phyloP scores from a whole-genome alignment of 1,284 basidiomycete genomes.

The Caloboletus firmus region DNA sequence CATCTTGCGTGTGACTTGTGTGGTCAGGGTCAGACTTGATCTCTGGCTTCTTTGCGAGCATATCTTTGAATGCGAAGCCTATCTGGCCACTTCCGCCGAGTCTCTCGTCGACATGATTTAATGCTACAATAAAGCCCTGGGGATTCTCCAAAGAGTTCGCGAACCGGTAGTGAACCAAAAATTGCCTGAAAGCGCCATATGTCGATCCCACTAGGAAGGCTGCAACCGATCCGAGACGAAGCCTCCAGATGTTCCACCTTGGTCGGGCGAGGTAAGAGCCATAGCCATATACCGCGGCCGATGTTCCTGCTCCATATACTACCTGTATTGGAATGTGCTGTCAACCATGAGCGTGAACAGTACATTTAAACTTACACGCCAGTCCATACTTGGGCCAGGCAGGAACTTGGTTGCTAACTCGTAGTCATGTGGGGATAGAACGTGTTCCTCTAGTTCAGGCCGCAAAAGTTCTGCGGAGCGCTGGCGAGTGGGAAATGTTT shows the following conservation, averaged over 20 bases:
- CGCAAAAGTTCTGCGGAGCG: conserved; percentile 47
- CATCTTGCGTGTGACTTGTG: conserved; percentile 9
- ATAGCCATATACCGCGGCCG: conserved; percentile 29
- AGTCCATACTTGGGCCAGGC: conserved; percentile 44
- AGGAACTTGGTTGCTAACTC: conserved; percentile 51
- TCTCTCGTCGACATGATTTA: conserved; percentile 40
- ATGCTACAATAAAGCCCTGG: conserved; percentile 40
- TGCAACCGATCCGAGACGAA: conserved; percentile 26
- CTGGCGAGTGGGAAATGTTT: conserved; percentile 39
- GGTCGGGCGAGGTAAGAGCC: conserved; percentile 33
- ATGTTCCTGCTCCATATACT: conserved; percentile 30
- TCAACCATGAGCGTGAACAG: conserved; percentile 6
- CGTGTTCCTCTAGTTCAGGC: conserved; percentile 57
- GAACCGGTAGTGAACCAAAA: conserved; percentile 48
- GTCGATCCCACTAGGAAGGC: conserved; percentile 31
- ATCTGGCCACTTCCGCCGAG: conserved; percentile 33
- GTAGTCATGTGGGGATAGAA: conserved; percentile 56
- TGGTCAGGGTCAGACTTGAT: conserved; percentile 8
- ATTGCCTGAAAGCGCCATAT: conserved; percentile 41
- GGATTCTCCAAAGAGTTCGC: conserved; percentile 48
- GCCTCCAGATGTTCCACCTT: conserved; percentile 26
- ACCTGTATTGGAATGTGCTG: conserved; percentile 18
- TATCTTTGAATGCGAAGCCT: conserved; percentile 20
- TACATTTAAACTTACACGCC: conserved; percentile 36
- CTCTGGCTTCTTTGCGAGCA: conserved; percentile 20